Conservation (phyloP, 2,329 filamentous ascomycete genomes). For the Dendryphion nanum region DNA sequence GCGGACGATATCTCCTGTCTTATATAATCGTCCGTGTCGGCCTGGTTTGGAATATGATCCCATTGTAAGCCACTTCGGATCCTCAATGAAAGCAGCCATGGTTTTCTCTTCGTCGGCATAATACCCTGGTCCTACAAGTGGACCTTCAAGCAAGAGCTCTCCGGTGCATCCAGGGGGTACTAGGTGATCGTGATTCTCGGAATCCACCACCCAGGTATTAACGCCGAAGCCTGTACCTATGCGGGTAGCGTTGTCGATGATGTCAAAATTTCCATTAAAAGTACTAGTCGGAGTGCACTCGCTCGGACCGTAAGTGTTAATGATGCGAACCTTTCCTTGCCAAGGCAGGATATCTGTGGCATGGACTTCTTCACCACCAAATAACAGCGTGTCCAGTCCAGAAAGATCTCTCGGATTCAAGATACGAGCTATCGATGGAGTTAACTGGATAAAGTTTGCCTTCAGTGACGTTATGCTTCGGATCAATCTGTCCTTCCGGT, state of each 20-base stretch:
- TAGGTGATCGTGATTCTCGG: constrained; percentile 14
- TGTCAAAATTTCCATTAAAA: no score
- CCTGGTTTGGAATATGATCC: constrained; percentile 10
- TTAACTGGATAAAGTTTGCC: constrained; percentile 5
- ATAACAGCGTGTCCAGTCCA: constrained; percentile 1
- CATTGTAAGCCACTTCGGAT: neutral
- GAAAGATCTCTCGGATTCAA: constrained; percentile 22
- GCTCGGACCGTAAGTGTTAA: no score
- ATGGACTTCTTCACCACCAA: constrained; percentile 8
- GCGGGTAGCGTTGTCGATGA: no score
- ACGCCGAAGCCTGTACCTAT: constrained; percentile 8
- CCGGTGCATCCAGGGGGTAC: constrained; percentile 12
- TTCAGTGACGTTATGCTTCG: neutral
- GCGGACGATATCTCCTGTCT: constrained; percentile 51
- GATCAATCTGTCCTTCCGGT: constrained; percentile 44
- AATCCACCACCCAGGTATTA: constrained; percentile 24
- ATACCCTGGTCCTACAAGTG: constrained; percentile 31
- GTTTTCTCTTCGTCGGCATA: constrained; percentile 21
- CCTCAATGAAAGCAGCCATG: constrained; percentile 46
- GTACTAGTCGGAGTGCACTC: no score
- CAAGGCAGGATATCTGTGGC: no score
- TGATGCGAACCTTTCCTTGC: no score
- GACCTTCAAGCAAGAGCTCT: constrained; percentile 58
- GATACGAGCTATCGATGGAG: constrained; percentile 22
- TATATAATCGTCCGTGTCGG: no score